A percentile compares a stretch with the other conserved stretches of the same genome.
Evolutionary conservation across 495 filamentous ascomycete genomes (phyloP).

Genomic region (Glarea lozoyensis): DNA sequence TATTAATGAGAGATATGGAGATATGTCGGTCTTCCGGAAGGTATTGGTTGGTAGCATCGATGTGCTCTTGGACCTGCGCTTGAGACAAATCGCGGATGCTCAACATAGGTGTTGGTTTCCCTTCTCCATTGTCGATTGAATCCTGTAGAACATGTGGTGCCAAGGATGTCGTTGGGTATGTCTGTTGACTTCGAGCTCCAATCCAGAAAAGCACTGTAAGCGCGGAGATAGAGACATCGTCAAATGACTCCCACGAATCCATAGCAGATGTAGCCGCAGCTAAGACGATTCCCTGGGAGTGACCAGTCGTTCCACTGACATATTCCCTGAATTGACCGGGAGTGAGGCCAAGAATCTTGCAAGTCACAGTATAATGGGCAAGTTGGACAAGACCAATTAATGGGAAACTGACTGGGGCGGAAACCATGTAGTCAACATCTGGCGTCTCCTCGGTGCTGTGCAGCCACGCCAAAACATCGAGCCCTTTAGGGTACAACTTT

Average conservation of each 20-base stretch:
- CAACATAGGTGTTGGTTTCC: slow-evolving; percentile 91
- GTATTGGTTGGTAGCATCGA: slow-evolving; percentile 92
- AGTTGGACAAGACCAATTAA: slow-evolving; percentile 93
- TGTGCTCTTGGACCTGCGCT: slow-evolving; percentile 81
- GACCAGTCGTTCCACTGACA: slow-evolving; percentile 82
- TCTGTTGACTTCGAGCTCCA: slow-evolving; percentile 94
- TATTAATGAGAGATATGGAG: slow-evolving; percentile 90
- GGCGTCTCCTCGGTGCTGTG: slow-evolving; percentile 79
- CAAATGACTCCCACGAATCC: slow-evolving; percentile 82
- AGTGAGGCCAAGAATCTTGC: slow-evolving; percentile 76
- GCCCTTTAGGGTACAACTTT: slow-evolving; percentile 91
- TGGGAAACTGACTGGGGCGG: slow-evolving; percentile 93
- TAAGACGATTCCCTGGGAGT: slow-evolving; percentile 92
- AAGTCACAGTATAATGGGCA: slow-evolving; percentile 87
- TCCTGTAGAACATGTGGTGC: slow-evolving; percentile 90
- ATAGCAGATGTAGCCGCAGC: slow-evolving; percentile 87
- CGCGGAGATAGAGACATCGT: slow-evolving; percentile 63
- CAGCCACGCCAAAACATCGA: slow-evolving; percentile 91
- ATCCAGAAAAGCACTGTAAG: slow-evolving; percentile 99
- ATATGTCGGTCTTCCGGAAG: slow-evolving; percentile 88
- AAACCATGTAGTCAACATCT: slow-evolving; percentile 91
- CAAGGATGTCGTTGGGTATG: slow-evolving; percentile 88
- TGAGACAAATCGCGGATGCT: slow-evolving; percentile 88
- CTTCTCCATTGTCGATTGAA: slow-evolving; percentile 88
- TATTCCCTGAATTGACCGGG: slow-evolving; percentile 78